Conservation (phyloP, 164 flowering plant species). For the Chimonanthus praecox region DNA sequence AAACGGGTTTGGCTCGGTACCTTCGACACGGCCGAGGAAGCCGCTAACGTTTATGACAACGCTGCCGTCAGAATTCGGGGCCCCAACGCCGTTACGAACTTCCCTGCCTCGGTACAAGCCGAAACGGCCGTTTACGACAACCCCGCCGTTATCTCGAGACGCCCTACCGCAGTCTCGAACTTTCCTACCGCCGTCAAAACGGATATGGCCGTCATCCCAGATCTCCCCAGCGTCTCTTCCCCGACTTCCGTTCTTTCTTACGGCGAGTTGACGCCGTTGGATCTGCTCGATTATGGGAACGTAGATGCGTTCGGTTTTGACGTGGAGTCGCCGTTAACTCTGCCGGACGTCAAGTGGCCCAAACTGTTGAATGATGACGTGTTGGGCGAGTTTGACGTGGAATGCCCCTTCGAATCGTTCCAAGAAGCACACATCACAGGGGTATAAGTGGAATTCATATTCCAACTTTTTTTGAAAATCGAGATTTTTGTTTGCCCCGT, state of each 20-base stretch:
- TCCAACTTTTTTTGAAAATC: not conserved
- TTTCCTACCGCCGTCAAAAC: not conserved
- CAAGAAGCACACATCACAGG: not conserved
- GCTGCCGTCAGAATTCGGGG: slow-evolving; percentile 60
- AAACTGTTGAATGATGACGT: slow-evolving; percentile 10
- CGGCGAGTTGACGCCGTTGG: slow-evolving; percentile 26
- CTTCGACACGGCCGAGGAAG: slow-evolving; percentile 65
- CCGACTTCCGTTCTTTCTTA: slow-evolving; percentile 57
- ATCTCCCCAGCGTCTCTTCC: slow-evolving; percentile 21
- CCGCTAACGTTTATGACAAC: slow-evolving; percentile 54
- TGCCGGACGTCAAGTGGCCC: slow-evolving; percentile 24
- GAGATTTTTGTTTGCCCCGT: not conserved
- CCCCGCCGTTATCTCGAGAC: not conserved
- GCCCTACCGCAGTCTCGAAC: not conserved
- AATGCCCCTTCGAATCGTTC: not conserved
- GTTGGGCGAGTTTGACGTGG: slow-evolving; percentile 38
- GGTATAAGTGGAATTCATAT: not conserved
- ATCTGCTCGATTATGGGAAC: slow-evolving; percentile 17
- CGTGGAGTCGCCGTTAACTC: slow-evolving; percentile 18
- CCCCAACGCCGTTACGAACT: slow-evolving; percentile 52
- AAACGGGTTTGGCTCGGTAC: slow-evolving; percentile 76
- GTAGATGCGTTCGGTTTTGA: slow-evolving; percentile 33
- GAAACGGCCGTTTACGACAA: not conserved
- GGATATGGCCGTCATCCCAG: not conserved
- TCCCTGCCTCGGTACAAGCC: not conserved